A percentile compares a stretch with the other conserved stretches of the same genome.
phyloP scores from a whole-genome alignment of 2,329 filamentous ascomycete species.

The Trichoderma asperellum region DNA sequence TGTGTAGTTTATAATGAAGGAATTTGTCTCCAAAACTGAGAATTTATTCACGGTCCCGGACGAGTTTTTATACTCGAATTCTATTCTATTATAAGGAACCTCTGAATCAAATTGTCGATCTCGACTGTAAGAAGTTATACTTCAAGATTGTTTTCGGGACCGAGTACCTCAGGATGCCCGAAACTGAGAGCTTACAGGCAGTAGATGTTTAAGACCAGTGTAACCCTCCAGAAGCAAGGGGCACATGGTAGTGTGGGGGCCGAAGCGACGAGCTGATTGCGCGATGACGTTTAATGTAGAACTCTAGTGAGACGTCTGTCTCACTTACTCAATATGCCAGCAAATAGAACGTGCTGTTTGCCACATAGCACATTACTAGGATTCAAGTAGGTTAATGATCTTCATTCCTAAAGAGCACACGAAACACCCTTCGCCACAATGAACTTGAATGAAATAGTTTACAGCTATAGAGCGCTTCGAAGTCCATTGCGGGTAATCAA shows the following conservation, averaged over 20 bases:
- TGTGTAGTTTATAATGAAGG: not conserved
- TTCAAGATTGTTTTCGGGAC: not conserved
- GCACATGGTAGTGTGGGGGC: not conserved
- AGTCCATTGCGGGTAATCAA: too few species aligned
- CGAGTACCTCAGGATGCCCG: not conserved
- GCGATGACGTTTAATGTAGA: not conserved
- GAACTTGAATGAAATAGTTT: too few species aligned
- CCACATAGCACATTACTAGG: not conserved
- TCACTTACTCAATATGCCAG: not conserved
- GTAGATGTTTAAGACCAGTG: not conserved
- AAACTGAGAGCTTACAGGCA: not conserved
- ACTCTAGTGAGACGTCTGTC: not conserved
- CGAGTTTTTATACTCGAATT: not conserved
- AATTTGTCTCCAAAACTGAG: not conserved
- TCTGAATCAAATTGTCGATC: not conserved
- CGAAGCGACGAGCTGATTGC: not conserved
- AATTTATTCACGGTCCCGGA: not conserved
- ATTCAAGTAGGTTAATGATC: not conserved
- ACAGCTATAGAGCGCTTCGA: too few species aligned
- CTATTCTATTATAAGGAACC: not conserved
- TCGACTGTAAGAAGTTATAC: not conserved
- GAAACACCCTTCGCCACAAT: too few species aligned
- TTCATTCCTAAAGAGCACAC: too few species aligned
- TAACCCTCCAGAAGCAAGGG: not conserved
- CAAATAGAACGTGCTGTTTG: not conserved